Evolutionary conservation across 306 rosid species (phyloP).

Genomic region (Quercus cerris): DNA sequence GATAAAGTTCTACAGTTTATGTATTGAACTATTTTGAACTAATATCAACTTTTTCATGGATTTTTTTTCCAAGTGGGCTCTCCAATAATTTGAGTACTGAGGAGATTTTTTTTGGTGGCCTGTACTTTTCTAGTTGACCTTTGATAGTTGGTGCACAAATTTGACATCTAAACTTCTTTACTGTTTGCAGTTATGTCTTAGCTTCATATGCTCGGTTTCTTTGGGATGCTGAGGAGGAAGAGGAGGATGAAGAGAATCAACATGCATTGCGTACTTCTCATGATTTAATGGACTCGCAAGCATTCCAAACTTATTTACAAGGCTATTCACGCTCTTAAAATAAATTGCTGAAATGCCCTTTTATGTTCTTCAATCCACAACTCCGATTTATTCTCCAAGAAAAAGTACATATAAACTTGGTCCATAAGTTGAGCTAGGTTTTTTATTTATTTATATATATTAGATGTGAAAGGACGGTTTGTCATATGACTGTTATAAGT

Average conservation of each 20-base stretch:
- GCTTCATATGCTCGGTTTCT: conserved; percentile 83
- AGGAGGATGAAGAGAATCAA: conserved; percentile 29
- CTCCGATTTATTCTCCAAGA: too few relatives aligned
- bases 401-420: too few relatives aligned
- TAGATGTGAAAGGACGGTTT: too few relatives aligned
- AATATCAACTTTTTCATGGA: background rate
- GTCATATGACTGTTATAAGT: too few relatives aligned
- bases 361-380: too few relatives aligned
- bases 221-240: conserved; percentile 71
- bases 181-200: conserved; percentile 53
- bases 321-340: too few relatives aligned
- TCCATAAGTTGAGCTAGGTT: too few relatives aligned
- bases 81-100: background rate
- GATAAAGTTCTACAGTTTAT: background rate
- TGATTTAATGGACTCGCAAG: too few relatives aligned
- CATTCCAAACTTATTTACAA: too few relatives aligned
- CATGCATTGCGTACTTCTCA: background rate
- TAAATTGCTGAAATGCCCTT: too few relatives aligned
- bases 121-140: background rate
- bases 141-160: background rate
- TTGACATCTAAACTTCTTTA: conserved; percentile 4
- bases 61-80: background rate
- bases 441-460: too few relatives aligned
- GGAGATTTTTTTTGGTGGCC: background rate
- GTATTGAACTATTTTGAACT: too few relatives aligned